phyloP scores from a whole-genome alignment of 305 asterid genomes.

The Rubia tinctorum region DNA sequence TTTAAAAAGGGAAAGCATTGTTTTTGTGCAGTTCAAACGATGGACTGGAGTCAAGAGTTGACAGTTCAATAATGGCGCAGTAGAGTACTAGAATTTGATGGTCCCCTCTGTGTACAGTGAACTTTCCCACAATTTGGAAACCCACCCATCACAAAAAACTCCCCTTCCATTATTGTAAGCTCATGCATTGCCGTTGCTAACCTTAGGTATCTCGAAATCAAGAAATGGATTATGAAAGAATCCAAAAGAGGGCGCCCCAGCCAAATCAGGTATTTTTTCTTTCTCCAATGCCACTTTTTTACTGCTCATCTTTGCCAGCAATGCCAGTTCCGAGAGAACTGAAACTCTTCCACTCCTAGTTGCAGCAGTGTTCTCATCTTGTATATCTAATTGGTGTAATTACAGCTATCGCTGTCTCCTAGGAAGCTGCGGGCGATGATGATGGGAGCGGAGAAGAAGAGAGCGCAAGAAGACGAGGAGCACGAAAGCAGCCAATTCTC shows the following conservation, averaged over 20 bases:
- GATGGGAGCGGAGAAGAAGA: slow-evolving; percentile 28
- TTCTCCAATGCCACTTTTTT: slow-evolving; percentile 11
- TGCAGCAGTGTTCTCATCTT: background rate
- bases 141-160: background rate
- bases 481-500: slow-evolving; percentile 24
- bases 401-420: slow-evolving; percentile 26
- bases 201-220: background rate
- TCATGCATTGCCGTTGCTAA: background rate
- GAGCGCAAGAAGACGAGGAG: slow-evolving; percentile 31
- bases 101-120: slow-evolving; percentile 2
- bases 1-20: too few relatives aligned
- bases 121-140: background rate
- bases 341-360: background rate
- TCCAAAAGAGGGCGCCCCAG: slow-evolving; percentile 15
- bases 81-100: background rate
- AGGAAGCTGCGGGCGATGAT: slow-evolving; percentile 30
- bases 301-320: slow-evolving; percentile 9
- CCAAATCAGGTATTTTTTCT: slow-evolving; percentile 17
- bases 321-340: slow-evolving; percentile 6
- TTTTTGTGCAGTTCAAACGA: background rate
- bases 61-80: background rate
- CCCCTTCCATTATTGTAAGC: background rate
- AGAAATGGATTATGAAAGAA: slow-evolving; percentile 20
- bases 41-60: background rate
- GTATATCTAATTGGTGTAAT: background rate